Conservation (phyloP, 805 yeast genomes). For the Alloascoidea africana region DNA sequence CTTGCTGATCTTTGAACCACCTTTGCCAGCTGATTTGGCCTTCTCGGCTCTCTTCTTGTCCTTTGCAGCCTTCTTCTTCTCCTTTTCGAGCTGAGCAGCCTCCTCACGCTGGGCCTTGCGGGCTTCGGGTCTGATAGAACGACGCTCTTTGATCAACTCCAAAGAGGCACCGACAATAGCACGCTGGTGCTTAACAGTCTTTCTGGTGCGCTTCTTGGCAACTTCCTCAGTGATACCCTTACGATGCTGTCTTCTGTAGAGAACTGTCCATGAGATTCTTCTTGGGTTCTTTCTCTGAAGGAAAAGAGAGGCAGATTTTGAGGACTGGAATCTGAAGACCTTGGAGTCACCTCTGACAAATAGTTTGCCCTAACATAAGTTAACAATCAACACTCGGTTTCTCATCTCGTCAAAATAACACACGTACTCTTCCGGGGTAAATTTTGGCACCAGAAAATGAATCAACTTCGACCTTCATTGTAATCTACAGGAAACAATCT, state of each 20-base stretch:
- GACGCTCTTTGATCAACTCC: conserved; percentile 80
- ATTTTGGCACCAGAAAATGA: conserved; percentile 88
- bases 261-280: conserved; percentile 88
- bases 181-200: conserved; percentile 83
- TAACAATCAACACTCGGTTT: no score
- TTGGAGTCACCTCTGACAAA: conserved; percentile 91
- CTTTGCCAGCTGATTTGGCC: conserved; percentile 47
- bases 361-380: conserved; percentile 42
- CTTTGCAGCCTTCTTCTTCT: conserved; percentile 70
- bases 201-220: conserved; percentile 78
- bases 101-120: conserved; percentile 82
- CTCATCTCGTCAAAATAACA: no score
- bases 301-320: conserved; percentile 84
- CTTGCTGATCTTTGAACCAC: conserved; percentile 63
- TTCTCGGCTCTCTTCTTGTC: conserved; percentile 79
- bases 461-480: conserved; percentile 89
- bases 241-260: conserved; percentile 91
- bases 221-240: conserved; percentile 90
- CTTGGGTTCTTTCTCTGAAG: conserved; percentile 94
- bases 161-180: conserved; percentile 89
- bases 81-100: conserved; percentile 66
- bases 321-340: conserved; percentile 85
- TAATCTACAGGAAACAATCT: not conserved
- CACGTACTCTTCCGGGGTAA: conserved; percentile 75
- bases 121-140: conserved; percentile 72